Percentiles rank a stretch among this genome's conserved stretches.
These are phyloP conservation scores for Fusarium caatingaense DNA, from an alignment of 2,329 filamentous ascomycete genomes.

Conservation along the genomic window DNA sequence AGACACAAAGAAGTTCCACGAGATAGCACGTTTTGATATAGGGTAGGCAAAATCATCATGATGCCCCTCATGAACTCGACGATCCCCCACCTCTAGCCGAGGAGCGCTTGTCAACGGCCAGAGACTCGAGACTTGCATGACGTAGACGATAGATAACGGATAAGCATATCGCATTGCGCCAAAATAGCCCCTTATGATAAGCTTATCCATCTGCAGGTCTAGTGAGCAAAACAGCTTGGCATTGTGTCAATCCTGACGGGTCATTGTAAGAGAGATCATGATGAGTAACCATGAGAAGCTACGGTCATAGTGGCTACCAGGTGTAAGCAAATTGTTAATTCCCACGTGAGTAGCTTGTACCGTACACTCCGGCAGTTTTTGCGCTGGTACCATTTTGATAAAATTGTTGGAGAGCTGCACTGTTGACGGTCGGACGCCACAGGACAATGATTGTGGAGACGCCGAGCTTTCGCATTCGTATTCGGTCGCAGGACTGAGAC, in stretches of 20 bases:
- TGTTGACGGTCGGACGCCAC: neutral
- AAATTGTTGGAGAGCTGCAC: neutral
- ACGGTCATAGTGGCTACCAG: neutral
- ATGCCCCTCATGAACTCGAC: conserved; percentile 34
- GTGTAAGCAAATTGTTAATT: neutral
- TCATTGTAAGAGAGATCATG: neutral
- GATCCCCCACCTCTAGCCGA: conserved; percentile 39
- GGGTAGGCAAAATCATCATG: conserved; percentile 10
- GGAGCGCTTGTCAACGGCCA: neutral
- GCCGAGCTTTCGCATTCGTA: conserved; percentile 10
- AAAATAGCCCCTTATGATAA: conserved; percentile 32
- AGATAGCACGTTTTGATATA: neutral
- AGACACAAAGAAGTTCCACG: neutral
- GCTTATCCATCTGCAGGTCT: conserved; percentile 32
- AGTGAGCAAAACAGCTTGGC: conserved; percentile 18
- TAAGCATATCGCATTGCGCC: neutral
- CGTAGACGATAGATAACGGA: conserved; percentile 24
- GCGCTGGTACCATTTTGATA: neutral
- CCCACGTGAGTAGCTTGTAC: neutral
- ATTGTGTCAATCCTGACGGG: neutral
- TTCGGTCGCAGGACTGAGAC: neutral
- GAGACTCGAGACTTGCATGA: conserved; percentile 12
- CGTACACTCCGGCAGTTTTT: neutral
- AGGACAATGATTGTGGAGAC: neutral
- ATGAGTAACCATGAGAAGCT: neutral